Conservation (phyloP, 2,329 filamentous ascomycete genomes). For the Cordyceps cicadae region DNA sequence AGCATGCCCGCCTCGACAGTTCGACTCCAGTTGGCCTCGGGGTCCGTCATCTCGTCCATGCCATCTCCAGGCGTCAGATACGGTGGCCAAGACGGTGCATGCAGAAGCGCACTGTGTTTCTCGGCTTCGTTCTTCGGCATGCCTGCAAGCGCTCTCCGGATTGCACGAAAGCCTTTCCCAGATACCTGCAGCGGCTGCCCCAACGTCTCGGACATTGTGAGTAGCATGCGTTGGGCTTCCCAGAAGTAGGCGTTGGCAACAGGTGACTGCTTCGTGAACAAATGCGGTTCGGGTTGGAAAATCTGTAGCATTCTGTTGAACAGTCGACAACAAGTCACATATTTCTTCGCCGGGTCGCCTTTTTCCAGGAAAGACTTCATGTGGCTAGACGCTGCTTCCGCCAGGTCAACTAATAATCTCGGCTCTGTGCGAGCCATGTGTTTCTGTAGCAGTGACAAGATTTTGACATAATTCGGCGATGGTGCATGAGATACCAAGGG, state of each 20-base stretch:
- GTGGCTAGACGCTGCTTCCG: constrained; percentile 20
- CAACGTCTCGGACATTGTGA: constrained; percentile 42
- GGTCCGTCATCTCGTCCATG: constrained; percentile 45
- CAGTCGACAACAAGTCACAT: constrained; percentile 22
- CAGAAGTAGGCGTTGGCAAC: constrained; percentile 33
- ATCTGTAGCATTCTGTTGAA: constrained; percentile 24
- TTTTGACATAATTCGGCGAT: constrained; percentile 18
- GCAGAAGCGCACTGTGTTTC: constrained; percentile 37
- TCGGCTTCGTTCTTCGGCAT: constrained; percentile 46
- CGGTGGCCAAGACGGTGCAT: constrained; percentile 51
- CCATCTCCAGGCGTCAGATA: constrained; percentile 50
- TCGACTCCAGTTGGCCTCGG: constrained; percentile 46
- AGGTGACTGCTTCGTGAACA: constrained; percentile 18
- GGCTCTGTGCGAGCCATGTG: constrained; percentile 28
- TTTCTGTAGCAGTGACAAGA: constrained; percentile 20
- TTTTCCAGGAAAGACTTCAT: constrained; percentile 18
- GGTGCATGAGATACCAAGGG: constrained; percentile 13
- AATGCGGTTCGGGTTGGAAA: constrained; percentile 20
- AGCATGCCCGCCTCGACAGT: constrained; percentile 44
- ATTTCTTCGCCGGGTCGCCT: constrained; percentile 16
- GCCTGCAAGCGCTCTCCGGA: constrained; percentile 45
- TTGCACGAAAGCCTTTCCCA: constrained; percentile 43
- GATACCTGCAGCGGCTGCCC: constrained; percentile 43
- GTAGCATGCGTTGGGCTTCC: constrained; percentile 47
- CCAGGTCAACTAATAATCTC: constrained; percentile 24